These are phyloP conservation scores for Exophiala oligosperma DNA, from an alignment of 2,329 filamentous ascomycete species.

Conservation along the genomic window DNA sequence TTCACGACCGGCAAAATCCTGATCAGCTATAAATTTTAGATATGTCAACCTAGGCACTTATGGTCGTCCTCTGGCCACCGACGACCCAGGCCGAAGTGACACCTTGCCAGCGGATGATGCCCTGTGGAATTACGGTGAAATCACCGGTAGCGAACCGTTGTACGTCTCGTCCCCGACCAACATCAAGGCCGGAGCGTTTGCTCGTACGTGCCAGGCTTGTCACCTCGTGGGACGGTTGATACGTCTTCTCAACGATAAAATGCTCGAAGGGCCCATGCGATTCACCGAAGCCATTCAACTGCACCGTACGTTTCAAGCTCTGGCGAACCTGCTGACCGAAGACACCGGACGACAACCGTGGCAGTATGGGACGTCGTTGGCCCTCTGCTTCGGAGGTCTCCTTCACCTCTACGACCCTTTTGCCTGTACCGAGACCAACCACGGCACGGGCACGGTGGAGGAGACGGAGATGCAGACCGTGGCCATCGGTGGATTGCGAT, in stretches of 20 bases:
- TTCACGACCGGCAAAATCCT: background rate
- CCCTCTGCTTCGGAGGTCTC: conserved; percentile 35
- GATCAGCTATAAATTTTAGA: conserved; percentile 10
- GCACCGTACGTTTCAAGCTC: conserved; percentile 33
- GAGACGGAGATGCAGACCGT: conserved; percentile 38
- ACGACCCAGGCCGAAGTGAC: conserved; percentile 28
- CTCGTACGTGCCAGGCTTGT: conserved; percentile 37
- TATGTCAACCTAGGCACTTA: conserved; percentile 30
- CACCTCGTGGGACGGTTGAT: conserved; percentile 37
- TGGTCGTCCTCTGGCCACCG: conserved; percentile 29
- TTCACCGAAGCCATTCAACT: conserved; percentile 38
- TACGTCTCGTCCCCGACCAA: conserved; percentile 30
- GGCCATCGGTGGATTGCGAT: conserved; percentile 30
- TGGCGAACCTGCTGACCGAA: conserved; percentile 31
- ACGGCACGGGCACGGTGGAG: conserved; percentile 32
- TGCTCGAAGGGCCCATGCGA: conserved; percentile 32
- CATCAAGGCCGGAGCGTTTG: conserved; percentile 34
- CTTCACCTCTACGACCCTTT: conserved; percentile 37
- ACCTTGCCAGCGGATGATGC: conserved; percentile 30
- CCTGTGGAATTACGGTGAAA: conserved; percentile 28
- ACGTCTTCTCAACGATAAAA: conserved; percentile 33
- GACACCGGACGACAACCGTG: conserved; percentile 30
- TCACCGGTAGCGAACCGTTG: conserved; percentile 29
- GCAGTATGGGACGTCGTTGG: conserved; percentile 33
- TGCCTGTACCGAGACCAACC: conserved; percentile 33